phyloP scores from a whole-genome alignment of 108 stramenopile species.

The Nitzschia inconspicua region DNA sequence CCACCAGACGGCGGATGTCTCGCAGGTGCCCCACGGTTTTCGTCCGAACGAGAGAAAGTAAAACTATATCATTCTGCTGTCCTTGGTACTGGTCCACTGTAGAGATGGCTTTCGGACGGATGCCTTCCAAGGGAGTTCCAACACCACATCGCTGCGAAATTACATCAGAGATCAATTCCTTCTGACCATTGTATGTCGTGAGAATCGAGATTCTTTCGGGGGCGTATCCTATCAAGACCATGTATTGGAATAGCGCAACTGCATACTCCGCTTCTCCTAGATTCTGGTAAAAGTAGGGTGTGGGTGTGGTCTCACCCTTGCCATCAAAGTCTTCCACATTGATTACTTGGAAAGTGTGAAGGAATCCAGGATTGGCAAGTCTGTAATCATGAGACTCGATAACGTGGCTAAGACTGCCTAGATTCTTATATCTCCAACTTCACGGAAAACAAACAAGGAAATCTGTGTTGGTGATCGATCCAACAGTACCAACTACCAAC shows the following conservation, averaged over 20 bases:
- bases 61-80: slow-evolving; percentile 94
- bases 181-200: slow-evolving; percentile 99
- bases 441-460: slow-evolving; percentile 2
- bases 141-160: slow-evolving; percentile 78
- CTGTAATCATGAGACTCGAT: slow-evolving; percentile 41
- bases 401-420: slow-evolving; percentile 88
- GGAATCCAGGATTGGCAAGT: slow-evolving; percentile 90
- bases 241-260: slow-evolving; percentile 96
- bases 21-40: slow-evolving; percentile 91
- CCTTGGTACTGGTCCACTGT: slow-evolving; percentile 98
- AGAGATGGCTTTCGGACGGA: slow-evolving; percentile 61
- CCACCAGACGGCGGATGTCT: slow-evolving; percentile 95
- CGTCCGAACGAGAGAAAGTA: slow-evolving; percentile 94
- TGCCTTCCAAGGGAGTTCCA: slow-evolving; percentile 76
- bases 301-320: slow-evolving; percentile 84
- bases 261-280: slow-evolving; percentile 98
- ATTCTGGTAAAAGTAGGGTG: slow-evolving; percentile 94
- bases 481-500: background rate
- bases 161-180: slow-evolving; percentile 87
- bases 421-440: slow-evolving; percentile 84
- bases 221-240: slow-evolving; percentile 96
- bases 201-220: slow-evolving; percentile 91
- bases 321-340: slow-evolving; percentile 93
- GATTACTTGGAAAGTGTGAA: slow-evolving; percentile 85
- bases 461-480: background rate